Base-by-base conservation (phyloP, 129 eudicot species). In the Flaveria ramosissima region DNA sequence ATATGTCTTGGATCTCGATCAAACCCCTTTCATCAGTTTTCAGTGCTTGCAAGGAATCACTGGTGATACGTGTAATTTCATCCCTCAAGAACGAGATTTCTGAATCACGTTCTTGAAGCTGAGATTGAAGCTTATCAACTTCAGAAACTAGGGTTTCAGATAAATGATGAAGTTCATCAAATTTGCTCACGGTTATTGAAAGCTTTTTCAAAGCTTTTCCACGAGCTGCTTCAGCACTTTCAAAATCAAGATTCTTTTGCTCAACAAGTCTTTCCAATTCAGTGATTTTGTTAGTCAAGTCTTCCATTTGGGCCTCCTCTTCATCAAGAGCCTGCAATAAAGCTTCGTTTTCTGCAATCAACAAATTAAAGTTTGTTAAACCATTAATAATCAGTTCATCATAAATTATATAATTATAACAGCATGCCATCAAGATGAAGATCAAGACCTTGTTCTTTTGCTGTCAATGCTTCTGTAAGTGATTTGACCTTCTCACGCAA, bases 401-500 rank as follows among this genome's bases (percentile, higher is more conserved):
- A n/a, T 43, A 43, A 20, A 47, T 64, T 8, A 15, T 63, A 39
- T 2, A 30, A 48, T 23, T 9, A 70, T 4, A 42, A 77, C 9
- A 12, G 1, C 4, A 74, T 36, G 39, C 32, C 15, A 70, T 24
- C 57, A 64, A 59, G 21, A 77, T 6, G 26, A 16, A 20, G 39
- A 93, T 97, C 98, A 16, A 26, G 26, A 93, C 98, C 98, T 91
- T 93, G 96, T 47, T 84, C 96, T 85, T 93, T 93, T 77, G 96
- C 86, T 72, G 90, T 82, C 45, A 89, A 47, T 14, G 70, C 79
- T 78, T 87, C 88, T 16, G 86, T 80, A 71, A 93, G 87, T 61
- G 93, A 87, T 79, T 70, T 83, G 42, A 83, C 86, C 83, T 84
- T 84, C 69, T 70, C 85, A 56, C 84, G 79, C 70, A 84, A 80